Evolutionary conservation across 2,329 filamentous ascomycete genomes (phyloP).

Genomic region (Onygenales sp.): DNA sequence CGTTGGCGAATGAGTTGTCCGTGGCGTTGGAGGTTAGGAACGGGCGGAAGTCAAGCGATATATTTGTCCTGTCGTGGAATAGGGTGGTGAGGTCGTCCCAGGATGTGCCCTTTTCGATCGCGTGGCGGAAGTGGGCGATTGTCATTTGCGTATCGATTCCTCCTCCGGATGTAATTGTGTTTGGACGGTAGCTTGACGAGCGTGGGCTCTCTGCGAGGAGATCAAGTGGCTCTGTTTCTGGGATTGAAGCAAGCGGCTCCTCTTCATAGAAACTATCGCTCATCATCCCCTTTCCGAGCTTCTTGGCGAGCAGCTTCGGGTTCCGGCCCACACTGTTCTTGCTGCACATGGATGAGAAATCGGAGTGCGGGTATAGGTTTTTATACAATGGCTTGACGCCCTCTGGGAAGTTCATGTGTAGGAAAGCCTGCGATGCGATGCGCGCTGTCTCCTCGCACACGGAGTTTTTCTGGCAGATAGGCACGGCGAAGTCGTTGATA

Average conservation of each 20-base stretch:
- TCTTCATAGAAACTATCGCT: no score
- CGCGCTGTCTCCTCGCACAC: conserved; percentile 14
- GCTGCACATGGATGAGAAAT: conserved; percentile 3
- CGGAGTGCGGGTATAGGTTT: conserved; percentile 5
- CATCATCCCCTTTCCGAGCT: conserved; percentile 2
- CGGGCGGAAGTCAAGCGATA: not conserved
- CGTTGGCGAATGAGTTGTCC: not conserved
- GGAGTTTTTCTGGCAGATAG: conserved; percentile 11
- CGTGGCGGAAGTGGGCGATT: conserved; percentile 5
- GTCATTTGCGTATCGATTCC: not conserved
- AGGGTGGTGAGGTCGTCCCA: conserved; percentile 1
- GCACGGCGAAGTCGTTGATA: conserved; percentile 15
- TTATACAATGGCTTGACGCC: conserved; percentile 7
- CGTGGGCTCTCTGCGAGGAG: no score
- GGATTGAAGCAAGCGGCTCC: no score
- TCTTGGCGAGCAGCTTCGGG: conserved; percentile 7
- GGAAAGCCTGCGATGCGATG: conserved; percentile 11
- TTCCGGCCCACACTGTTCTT: conserved; percentile 5
- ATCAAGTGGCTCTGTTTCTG: no score
- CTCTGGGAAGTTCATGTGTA: conserved; percentile 4
- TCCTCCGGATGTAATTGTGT: no score
- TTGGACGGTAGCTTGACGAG: no score
- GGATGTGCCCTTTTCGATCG: not conserved
- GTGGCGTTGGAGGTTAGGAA: not conserved
- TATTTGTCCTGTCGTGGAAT: not conserved